Base-by-base conservation (phyloP, 495 filamentous ascomycete species). In the Tuber borchii region DNA sequence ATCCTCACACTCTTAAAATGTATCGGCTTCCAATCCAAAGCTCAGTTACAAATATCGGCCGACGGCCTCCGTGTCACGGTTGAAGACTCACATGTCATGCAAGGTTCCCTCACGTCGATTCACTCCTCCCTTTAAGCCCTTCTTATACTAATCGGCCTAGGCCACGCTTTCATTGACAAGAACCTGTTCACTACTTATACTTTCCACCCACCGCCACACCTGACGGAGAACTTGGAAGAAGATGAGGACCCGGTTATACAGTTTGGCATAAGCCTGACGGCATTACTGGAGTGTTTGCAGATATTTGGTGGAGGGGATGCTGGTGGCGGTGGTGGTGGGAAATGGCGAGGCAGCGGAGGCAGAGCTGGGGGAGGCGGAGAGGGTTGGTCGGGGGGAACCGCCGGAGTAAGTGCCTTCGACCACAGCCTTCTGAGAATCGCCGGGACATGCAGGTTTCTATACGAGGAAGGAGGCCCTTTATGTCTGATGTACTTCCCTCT, bases 221-320 rank as follows among this genome's bases (percentile, higher is more conserved):
- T 61, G 22, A 61, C 51, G n/a, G 51, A 61, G 51, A 1, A 61
- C 31, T 65, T 65, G 4, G 26, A 65, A 65, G 26, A 83, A 45
- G 83, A 86, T 26, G 79, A n/a, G 75, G 81, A 42, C 80, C 84
- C 86, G 73, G 84, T 84, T 39, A 56, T 77, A 16, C 86, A 82
- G 56, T 98, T 98, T 82, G 91, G 93, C 75, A 90, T 97, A 76
- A 95, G 93, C 17, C 87, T 99, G 56, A 87, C 91, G 1, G 92
- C 95, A 56, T 88, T 99, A 14, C 88, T 99, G 68, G 95, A 99
- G 86, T 97, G 94, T 14, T 87, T 99, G 42, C 94, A 97, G 80
- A 97, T 99, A 61, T 95, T 98, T 82, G 91, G 92, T 70, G 88
- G 93, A 75, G 90, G 90, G 69, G 93, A 97, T 78, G 82, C 88